Evolutionary conservation across 345 rosid genomes (phyloP).

Genomic region (Linum trigynum): DNA sequence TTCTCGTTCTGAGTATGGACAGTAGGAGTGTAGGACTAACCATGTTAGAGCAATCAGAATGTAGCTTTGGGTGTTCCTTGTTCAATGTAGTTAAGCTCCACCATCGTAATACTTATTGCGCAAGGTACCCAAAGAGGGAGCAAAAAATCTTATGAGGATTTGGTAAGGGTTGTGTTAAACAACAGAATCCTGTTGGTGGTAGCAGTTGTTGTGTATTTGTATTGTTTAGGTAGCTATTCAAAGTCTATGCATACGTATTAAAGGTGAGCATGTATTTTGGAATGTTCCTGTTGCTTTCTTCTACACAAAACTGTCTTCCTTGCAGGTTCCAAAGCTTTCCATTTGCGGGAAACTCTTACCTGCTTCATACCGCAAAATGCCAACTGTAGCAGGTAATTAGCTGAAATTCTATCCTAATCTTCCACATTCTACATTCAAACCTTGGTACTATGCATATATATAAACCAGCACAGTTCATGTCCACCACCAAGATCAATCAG

Average conservation of each 20-base stretch:
- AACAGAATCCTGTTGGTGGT: conserved; percentile 22
- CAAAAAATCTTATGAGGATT: conserved; percentile 20
- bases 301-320: not conserved
- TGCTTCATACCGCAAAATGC: no score
- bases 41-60: conserved; percentile 5
- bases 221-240: conserved; percentile 14
- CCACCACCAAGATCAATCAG: no score
- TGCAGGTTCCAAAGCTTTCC: conserved; percentile 1
- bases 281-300: conserved; percentile 18
- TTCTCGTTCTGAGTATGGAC: conserved; percentile 10
- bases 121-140: conserved; percentile 6
- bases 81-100: conserved; percentile 1
- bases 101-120: not conserved
- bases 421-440: no score
- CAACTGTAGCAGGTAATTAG: no score
- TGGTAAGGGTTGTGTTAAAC: conserved; percentile 21
- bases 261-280: conserved; percentile 15
- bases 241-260: conserved; percentile 16
- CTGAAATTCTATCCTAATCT: no score
- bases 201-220: conserved; percentile 32
- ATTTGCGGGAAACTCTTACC: no score
- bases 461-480: no score
- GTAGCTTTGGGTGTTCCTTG: not conserved
- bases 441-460: no score
- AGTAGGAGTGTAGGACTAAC: conserved; percentile 16